Base-by-base conservation (phyloP, 495 filamentous ascomycete species). In the Baudoinia panamericana region DNA sequence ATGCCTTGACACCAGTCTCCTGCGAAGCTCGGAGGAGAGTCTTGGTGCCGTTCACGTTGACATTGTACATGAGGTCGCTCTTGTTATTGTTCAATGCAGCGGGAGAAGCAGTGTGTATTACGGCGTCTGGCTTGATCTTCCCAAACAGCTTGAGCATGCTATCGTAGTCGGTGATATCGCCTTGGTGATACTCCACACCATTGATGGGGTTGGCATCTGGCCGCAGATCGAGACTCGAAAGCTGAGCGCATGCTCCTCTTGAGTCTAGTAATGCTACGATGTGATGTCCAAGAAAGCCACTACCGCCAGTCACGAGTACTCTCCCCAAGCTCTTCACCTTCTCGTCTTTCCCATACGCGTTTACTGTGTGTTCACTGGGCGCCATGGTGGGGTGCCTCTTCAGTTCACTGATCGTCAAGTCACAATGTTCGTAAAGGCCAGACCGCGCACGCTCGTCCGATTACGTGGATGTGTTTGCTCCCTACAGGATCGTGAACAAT, bases 21-120 rank as follows among this genome's bases (percentile, higher is more conserved):
- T 75, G 73, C 37, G 80, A 79, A 11, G 79, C 82, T 39, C 84
- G 73, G 31, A 99, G 61, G 15, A 96, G 64, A 15, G 67, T 79
- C 48, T 72, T 75, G 0, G 88, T 95, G 13, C 90, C 90, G 16
- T 82, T 80, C 1, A 99, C 84, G 60, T 96, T 99, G 46, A 99
- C 90, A 64, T 82, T 86, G 40, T 73, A 68, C 62, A 77, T 79
- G 1, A 85, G 47, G 46, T 56, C 44, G 28, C 28, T 49, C 16
- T 40, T 42, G 22, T 30, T 45, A 18, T 24, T 41, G 43, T 54
- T 42, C 39, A 42, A 11, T 6, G 28, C 27, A 24, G 36, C 27
- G 0, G 60, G 60, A 23, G 48, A 47, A n/a, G 88, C 92, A 9
- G 90, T 96, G 62, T 99, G 86, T 47, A 96, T 90, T 28, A 99